A percentile compares a stretch with the other conserved stretches of the same genome.
Evolutionary conservation across 345 rosid species (phyloP).

Genomic region (Ceriops decandra): DNA sequence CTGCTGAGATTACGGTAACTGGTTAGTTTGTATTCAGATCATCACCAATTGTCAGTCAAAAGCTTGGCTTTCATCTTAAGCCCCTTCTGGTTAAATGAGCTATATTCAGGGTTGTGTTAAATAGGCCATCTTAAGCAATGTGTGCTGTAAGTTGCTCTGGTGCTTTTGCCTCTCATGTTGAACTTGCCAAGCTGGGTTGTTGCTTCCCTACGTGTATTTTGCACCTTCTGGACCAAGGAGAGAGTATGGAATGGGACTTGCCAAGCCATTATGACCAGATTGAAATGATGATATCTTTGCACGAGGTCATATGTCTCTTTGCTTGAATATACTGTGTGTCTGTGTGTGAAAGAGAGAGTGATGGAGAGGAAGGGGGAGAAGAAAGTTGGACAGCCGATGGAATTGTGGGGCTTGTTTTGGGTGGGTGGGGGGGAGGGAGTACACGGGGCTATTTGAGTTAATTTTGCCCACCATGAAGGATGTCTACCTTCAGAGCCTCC

Average conservation of each 20-base stretch:
- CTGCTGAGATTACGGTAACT: constrained; percentile 6
- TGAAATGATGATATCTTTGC: neutral
- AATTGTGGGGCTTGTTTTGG: no score
- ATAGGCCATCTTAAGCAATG: neutral
- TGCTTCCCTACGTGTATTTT: neutral
- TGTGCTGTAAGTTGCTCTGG: neutral
- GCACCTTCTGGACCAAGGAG: neutral
- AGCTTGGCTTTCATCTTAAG: neutral
- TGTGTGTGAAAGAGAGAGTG: no score
- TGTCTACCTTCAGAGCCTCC: no score
- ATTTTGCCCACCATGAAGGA: no score
- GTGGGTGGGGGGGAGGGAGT: no score
- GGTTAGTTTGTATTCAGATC: constrained; percentile 8
- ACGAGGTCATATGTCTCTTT: neutral
- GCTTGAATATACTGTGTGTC: no score
- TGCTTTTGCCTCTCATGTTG: no score
- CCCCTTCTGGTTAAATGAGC: neutral
- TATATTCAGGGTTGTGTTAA: neutral
- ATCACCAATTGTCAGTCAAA: constrained; percentile 8
- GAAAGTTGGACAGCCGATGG: no score
- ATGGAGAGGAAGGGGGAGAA: no score
- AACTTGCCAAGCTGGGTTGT: neutral
- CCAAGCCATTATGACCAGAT: neutral
- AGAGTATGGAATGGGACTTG: neutral
- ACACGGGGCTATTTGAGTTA: no score